Evolutionary conservation across 176 grass and related monocot genomes (phyloP).

Genomic region (Rhynchospora breviuscula): DNA sequence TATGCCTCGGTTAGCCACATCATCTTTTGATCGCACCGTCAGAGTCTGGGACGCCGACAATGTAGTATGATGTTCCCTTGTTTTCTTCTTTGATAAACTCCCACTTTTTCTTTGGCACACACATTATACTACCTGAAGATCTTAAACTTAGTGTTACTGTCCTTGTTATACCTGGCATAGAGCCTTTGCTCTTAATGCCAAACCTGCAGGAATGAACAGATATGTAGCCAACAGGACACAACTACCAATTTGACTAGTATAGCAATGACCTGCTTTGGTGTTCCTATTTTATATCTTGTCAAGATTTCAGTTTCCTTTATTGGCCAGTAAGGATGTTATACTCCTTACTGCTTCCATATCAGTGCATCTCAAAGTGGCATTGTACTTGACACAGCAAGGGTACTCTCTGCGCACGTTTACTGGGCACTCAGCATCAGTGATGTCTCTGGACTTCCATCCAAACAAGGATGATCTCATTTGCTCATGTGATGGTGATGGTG

Average conservation of each 20-base stretch:
- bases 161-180: not conserved
- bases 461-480: slow-evolving; percentile 99
- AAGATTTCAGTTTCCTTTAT: not conserved
- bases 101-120: not conserved
- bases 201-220: not conserved
- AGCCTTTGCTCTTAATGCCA: not conserved
- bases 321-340: not conserved
- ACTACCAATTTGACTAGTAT: not conserved
- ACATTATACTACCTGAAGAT: not conserved
- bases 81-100: not conserved
- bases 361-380: slow-evolving; percentile 9
- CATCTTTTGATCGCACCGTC: slow-evolving; percentile 95
- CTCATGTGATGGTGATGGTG: slow-evolving; percentile 80
- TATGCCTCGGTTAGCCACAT: slow-evolving; percentile 87
- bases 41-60: slow-evolving; percentile 98
- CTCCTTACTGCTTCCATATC: not conserved
- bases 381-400: slow-evolving; percentile 51
- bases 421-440: slow-evolving; percentile 84
- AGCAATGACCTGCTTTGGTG: not conserved
- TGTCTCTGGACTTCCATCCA: slow-evolving; percentile 95
- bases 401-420: slow-evolving; percentile 97
- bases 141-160: not conserved
- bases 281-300: not conserved
- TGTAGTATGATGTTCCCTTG: slow-evolving; percentile 42
- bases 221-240: not conserved